Conservation (phyloP, 192 early-diverging fungal species). For the Podila minutissima region DNA sequence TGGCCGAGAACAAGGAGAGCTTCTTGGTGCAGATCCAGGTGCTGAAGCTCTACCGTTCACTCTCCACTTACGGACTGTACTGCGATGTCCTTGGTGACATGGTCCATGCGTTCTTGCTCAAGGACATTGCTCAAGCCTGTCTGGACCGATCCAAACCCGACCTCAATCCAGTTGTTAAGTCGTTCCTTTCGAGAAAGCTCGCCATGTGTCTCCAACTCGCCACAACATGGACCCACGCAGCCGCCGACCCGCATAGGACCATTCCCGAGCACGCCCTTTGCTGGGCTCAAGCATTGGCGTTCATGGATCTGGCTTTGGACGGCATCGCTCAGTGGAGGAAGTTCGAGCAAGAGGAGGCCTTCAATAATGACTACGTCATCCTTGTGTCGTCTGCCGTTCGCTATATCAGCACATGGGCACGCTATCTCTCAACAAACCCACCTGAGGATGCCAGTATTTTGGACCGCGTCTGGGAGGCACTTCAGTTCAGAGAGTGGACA, state of each 20-base stretch:
- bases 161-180: constrained; percentile 15
- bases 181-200: constrained; percentile 33
- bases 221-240: constrained; percentile 48
- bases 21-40: constrained; percentile 50
- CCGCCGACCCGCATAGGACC: constrained; percentile 57
- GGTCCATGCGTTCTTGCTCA: constrained; percentile 30
- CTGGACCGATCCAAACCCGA: neutral
- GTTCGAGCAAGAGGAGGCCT: neutral
- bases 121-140: constrained; percentile 23
- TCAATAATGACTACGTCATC: constrained; percentile 12
- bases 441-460: constrained; percentile 27
- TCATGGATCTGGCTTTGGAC: constrained; percentile 45
- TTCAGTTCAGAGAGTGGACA: constrained; percentile 14
- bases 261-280: constrained; percentile 57
- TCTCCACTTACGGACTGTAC: constrained; percentile 62
- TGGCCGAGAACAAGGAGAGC: constrained; percentile 17
- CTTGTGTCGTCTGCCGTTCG: constrained; percentile 30
- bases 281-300: constrained; percentile 58
- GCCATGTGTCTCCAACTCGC: constrained; percentile 35
- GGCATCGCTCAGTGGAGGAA: constrained; percentile 35
- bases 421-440: constrained; percentile 50
- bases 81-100: constrained; percentile 56
- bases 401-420: constrained; percentile 50
- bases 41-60: constrained; percentile 52
- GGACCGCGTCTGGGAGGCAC: constrained; percentile 39